Evolutionary conservation across 441 rosid species (phyloP), one percentile per base, ranked within the genome.

Genomic region (Rhodomyrtus psidioides): DNA sequence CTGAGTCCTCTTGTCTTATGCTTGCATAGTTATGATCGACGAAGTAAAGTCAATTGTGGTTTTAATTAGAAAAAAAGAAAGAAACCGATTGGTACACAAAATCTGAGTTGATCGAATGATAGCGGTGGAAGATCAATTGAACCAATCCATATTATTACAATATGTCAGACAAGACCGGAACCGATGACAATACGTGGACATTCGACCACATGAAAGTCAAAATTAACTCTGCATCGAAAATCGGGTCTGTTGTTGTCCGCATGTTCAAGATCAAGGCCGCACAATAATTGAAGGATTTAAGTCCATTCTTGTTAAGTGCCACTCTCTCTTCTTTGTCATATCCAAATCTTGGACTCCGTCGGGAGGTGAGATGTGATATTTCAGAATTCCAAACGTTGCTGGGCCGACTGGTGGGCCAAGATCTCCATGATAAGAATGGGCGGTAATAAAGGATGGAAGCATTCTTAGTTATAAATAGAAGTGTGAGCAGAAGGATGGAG

Each of bases 61-160:
- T 12, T 55, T 17, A 8, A 62, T 28, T 3, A 62, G 42, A 19
- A 28, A 60, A 60, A 62, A 65, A 9, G 14, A 17, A 3, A 65
- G 14, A 5, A 65, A 9, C 2, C 1, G 10, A 9, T 65, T 19
- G 76, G 2, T 30, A 9, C 14, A 13, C 26, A 17, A 65, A 19
- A 10, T 4, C n/a, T 0, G 1, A 34, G 46, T 34, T 1, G 5
- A 12, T 65, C n/a, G 0, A 34, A 34, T 6, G 46, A 65, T 9
- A 12, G 1, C 9, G 15, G 19, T 21, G 26, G 8, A 2, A 34
- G 15, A 34, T 65, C n/a, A 34, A 65, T 34, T 34, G 10, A 9
- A 34, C 0, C 5, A 21, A 3, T 6, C 0, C 46, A 65, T 19
- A 65, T 30, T 19, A 1, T 30, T 19, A 60, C 4, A 30, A 65